Base-by-base conservation (phyloP, 2,329 filamentous ascomycete genomes). In the Onygena corvina region DNA sequence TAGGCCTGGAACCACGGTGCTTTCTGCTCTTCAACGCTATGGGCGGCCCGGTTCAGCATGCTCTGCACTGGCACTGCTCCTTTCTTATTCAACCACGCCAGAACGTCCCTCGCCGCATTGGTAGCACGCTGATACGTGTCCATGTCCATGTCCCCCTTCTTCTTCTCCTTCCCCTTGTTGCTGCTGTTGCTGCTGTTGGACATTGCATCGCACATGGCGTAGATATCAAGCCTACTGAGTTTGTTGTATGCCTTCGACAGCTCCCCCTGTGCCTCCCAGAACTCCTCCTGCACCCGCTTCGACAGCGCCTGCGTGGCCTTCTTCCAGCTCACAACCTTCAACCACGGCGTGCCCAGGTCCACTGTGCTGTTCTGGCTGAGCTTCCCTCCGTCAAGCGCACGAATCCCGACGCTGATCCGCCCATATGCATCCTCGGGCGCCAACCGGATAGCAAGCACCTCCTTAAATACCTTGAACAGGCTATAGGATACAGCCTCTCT, bases 401-500 rank as follows among this genome's bases (percentile, higher is more conserved):
- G 30, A 60, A 63, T 42, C 77, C 67, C 27, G 67, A 77, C 65
- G 51, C 75, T 71, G 53, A 77, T 63, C 18, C 62, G 53, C 2
- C 74, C 71, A 48, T 71, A 66, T 7, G 72, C 67, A 56, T 76
- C 70, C 50, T 71, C 68, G 36, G 68, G 65, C 46, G 73, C 68
- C 12, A 77, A 59, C 23, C 69, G 68, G 31, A 78, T 61, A 11
- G 71, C 68, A 54, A 77, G 77, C 5, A 76, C 71, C 6, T 74
- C 74, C 29, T 74, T 71, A 50, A 76, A 73, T 6, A 76, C 65
- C 38, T 67, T 68, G 31, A 71, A 71, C 11, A 33, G 27, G 72
- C 65, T 50, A 21, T 70, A 57, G 40, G 72, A 59, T 29, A 62
- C 16, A 8, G 4, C 35, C 54, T 12, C 64, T 61, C 21, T 66